Base-by-base conservation (phyloP, 768 basidiomycete genomes). In the Lactarius pseudohatsudake region DNA sequence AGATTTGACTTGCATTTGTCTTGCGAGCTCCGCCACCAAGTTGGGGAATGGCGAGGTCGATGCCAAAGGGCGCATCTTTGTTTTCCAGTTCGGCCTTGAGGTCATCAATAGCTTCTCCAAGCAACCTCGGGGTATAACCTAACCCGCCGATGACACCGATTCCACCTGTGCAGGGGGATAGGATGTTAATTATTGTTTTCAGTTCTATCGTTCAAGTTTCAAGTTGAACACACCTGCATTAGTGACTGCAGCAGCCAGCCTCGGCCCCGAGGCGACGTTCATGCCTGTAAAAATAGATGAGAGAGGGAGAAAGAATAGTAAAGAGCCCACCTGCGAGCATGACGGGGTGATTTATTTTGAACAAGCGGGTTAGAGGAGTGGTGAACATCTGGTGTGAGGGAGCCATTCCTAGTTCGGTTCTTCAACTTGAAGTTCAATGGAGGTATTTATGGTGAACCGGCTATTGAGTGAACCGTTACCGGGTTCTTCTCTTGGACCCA, bases 101-200 rank as follows among this genome's bases (percentile, higher is more conserved):
- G 72, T 92, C 89, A 28, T 87, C 81, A 57, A 91, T 90, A 20
- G 81, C 82, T 32, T 82, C 79, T 69, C 85, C 81, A 28, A 93
- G 84, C 71, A 90, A 83, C 71, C 85, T 87, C 26, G 90, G 91
- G 61, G 81, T 89, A 72, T 89, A 89, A 43, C 84, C 82, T 55
- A 91, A 76, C 40, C 94, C 94, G 3, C 93, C 94, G 69, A 96
- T 94, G 72, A 94, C 92, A 26, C 94, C 94, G 70, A 91, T 87
- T 6, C 91, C 91, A 71, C 87, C 85, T 84, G 60, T 28, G 20
- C n/a, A 54, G 22, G 15, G 9, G 20, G 50, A 6, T 22, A 34
- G 28, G 54, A 0, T 32, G 45, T n/a, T n/a, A 57, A 41, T 15
- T 32, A 18, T 18, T 30, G n/a, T 10, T 8, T 30, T 28, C 15